Conservation (phyloP, 306 rosid species). For the Malus asiatica region DNA sequence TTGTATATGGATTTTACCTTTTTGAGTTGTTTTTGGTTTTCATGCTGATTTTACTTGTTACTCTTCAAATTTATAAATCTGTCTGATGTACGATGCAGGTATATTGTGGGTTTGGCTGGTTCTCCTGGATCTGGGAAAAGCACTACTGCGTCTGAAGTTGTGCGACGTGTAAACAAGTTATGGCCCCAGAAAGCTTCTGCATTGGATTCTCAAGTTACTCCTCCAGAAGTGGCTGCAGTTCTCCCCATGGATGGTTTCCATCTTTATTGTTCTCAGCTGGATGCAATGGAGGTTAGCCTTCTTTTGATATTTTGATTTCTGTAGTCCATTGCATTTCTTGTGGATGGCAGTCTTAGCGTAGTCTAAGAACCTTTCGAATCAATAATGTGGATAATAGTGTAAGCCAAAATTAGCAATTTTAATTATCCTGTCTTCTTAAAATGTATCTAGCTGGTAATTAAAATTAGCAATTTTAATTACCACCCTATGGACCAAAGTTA, state of each 20-base stretch:
- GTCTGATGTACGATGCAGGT: constrained; percentile 32
- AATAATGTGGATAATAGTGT: too few species aligned
- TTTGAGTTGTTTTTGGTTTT: not conserved
- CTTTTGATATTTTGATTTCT: constrained; percentile 9
- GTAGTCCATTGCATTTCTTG: constrained; percentile 10
- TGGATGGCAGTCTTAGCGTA: constrained; percentile 12
- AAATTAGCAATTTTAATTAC: not conserved
- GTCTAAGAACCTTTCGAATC: not conserved
- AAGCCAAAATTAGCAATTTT: not conserved
- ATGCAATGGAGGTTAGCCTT: constrained; percentile 73
- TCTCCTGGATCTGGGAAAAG: constrained; percentile 96
- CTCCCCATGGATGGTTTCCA: constrained; percentile 96
- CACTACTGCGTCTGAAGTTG: constrained; percentile 74
- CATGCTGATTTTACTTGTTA: not conserved
- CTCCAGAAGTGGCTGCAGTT: constrained; percentile 55
- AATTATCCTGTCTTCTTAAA: not conserved
- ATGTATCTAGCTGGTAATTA: not conserved
- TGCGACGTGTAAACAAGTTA: constrained; percentile 52
- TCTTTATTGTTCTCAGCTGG: constrained; percentile 81
- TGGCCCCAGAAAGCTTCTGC: constrained; percentile 59
- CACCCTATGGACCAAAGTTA: not conserved
- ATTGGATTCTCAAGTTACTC: constrained; percentile 51
- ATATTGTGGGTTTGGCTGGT: constrained; percentile 83
- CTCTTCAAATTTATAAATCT: constrained; percentile 10
- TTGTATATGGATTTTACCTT: not conserved